Evolutionary conservation across 1,284 basidiomycete genomes (phyloP).

Genomic region (Ustilago bromivora): DNA sequence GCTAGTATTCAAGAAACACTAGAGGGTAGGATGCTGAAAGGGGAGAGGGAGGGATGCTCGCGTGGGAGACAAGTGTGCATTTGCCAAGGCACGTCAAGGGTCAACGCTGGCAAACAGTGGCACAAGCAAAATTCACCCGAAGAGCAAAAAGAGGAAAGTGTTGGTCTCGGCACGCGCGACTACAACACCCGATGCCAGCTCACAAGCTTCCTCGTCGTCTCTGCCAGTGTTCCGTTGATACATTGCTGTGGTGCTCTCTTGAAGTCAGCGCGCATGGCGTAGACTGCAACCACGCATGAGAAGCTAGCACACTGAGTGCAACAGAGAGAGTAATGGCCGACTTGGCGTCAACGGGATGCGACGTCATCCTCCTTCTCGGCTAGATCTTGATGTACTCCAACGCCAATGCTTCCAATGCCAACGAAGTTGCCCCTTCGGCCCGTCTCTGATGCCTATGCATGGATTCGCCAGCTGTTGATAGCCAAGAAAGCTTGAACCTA

Average conservation of each 20-base stretch:
- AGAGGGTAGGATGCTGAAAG: not conserved
- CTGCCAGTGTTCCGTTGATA: not conserved
- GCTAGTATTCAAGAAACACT: not conserved
- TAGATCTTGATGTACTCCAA: constrained; percentile 13
- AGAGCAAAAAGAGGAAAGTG: not conserved
- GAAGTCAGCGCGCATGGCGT: not conserved
- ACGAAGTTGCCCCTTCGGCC: not conserved
- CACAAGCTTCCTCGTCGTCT: not conserved
- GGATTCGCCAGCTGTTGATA: not conserved
- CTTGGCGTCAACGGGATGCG: constrained; percentile 3
- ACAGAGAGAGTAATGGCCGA: not conserved
- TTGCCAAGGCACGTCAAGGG: constrained; percentile 8
- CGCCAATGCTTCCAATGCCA: constrained; percentile 1
- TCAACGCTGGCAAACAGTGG: not conserved
- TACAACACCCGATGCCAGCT: not conserved
- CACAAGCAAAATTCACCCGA: not conserved
- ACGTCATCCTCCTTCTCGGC: constrained; percentile 11
- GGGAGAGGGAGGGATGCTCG: constrained; percentile 9
- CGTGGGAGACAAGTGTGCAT: constrained; percentile 3
- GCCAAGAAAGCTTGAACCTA: not conserved
- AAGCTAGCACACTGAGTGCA: not conserved
- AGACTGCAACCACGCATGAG: not conserved
- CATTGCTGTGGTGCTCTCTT: not conserved
- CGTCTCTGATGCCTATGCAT: not conserved
- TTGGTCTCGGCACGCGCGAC: constrained; percentile 6